These are phyloP conservation scores for Blastocystis sp. DNA, from an alignment of 352 stramenopile species.

Conservation along the genomic window DNA sequence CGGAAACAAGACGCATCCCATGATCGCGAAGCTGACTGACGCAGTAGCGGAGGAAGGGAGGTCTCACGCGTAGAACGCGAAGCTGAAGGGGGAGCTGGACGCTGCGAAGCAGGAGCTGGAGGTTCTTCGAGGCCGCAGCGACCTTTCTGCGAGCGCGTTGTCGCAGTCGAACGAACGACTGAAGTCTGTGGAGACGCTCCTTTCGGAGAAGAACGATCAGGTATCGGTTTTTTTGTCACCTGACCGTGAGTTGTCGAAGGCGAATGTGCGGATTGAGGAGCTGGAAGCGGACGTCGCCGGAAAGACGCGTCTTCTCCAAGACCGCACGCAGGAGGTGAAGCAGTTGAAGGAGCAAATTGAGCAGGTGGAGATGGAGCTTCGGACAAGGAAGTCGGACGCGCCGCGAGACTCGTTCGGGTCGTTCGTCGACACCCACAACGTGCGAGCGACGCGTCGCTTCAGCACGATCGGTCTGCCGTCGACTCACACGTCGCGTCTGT, in stretches of 20 bases:
- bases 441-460: not conserved
- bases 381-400: not conserved
- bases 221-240: not conserved
- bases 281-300: conserved; percentile 19
- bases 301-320: conserved; percentile 21
- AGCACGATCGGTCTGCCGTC: not conserved
- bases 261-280: not conserved
- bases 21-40: conserved; percentile 36
- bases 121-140: not conserved
- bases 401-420: conserved; percentile 27
- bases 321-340: not conserved
- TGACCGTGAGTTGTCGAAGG: not conserved
- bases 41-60: not conserved
- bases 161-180: not conserved
- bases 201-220: conserved; percentile 4
- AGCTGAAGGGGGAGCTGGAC: conserved; percentile 35
- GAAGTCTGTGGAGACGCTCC: not conserved
- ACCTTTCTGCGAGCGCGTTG: not conserved
- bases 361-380: not conserved
- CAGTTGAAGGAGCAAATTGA: conserved; percentile 19
- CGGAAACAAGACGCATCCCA: conserved; percentile 35
- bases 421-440: conserved; percentile 7
- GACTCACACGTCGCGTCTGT: not conserved
- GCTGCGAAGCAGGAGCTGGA: not conserved
- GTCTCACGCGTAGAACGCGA: not conserved